Evolutionary conservation across 2,329 filamentous ascomycete species (phyloP), one percentile per base, ranked within the genome.

Genomic region (Exserohilum rostratum): DNA sequence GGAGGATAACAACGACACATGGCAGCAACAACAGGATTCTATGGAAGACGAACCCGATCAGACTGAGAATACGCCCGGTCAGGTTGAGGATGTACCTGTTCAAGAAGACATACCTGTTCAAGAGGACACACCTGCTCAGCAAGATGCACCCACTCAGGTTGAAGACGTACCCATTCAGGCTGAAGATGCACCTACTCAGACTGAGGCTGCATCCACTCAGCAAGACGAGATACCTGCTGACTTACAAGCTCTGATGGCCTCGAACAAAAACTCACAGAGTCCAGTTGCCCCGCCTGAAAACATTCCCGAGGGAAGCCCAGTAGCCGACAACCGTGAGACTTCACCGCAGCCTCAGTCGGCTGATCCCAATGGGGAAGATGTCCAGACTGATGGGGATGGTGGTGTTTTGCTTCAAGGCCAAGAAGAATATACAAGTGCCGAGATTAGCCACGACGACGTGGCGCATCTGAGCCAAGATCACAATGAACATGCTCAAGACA

Each of bases 1-100:
- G 13, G 70, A 74, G 31, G 58, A 65, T 6, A 42, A 40, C 47
- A 56, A 55, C 48, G 53, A 54, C 6, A 40, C 46, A 7, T 46
- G 39, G 40, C 18, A 31, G 13, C 37, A 48, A 30, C 46, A 59
- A 31, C 34, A 42, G 15, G 22, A 50, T 13, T 44, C 39, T n/a
- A 38, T 33, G 7, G 9, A 50, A 50, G 48, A 33, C 13, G 31
- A 45, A 17, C 11, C 20, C 10, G 37, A 30, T 10, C 48, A 39
- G 35, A 20, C 40, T 22, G 18, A 47, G 33, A 30, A 56, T n/a
- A n/a, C 15, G 3, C 30, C 30, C 35, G 44, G 31, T 43, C 43
- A 53, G 40, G 40, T 40, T 29, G 39, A 54, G 31, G 34, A 50
- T 22, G 29, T 35, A 20, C 35, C 52, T 22, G 46, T 33, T 35